phyloP scores from a whole-genome alignment of 345 rosid species.

The Acer campestre region DNA sequence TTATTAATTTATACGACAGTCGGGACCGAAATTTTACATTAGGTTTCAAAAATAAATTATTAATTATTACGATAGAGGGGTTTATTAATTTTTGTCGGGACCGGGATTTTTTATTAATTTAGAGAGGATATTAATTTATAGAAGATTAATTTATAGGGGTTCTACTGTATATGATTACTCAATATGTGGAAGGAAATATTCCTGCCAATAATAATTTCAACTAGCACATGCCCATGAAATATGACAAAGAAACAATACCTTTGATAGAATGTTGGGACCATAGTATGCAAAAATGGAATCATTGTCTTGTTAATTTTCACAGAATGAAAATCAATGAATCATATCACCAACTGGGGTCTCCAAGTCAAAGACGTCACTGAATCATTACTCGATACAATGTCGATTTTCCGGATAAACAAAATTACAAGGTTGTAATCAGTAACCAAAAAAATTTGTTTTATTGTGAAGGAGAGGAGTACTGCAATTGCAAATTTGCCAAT shows the following conservation, averaged over 20 bases:
- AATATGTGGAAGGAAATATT: neutral
- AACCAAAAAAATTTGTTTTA: too few species aligned
- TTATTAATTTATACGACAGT: too few species aligned
- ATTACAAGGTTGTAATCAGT: too few species aligned
- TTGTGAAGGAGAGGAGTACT: too few species aligned
- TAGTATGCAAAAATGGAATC: neutral
- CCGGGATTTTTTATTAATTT: too few species aligned
- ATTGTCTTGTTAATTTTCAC: neutral
- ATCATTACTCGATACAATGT: neutral
- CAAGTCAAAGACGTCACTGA: conserved; percentile 13
- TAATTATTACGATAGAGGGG: too few species aligned
- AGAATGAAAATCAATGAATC: neutral
- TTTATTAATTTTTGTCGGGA: too few species aligned
- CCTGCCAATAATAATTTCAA: neutral
- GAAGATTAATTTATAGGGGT: too few species aligned
- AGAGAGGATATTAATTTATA: too few species aligned
- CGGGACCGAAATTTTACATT: too few species aligned
- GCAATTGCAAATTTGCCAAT: too few species aligned
- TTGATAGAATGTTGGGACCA: neutral
- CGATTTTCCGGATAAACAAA: neutral
- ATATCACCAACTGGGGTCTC: neutral
- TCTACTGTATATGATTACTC: neutral
- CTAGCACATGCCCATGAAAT: neutral
- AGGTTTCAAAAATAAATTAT: too few species aligned
- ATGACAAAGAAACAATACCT: neutral